Conservation (phyloP, 2,329 filamentous ascomycete genomes). For the Ceratocystis lukuohia region DNA sequence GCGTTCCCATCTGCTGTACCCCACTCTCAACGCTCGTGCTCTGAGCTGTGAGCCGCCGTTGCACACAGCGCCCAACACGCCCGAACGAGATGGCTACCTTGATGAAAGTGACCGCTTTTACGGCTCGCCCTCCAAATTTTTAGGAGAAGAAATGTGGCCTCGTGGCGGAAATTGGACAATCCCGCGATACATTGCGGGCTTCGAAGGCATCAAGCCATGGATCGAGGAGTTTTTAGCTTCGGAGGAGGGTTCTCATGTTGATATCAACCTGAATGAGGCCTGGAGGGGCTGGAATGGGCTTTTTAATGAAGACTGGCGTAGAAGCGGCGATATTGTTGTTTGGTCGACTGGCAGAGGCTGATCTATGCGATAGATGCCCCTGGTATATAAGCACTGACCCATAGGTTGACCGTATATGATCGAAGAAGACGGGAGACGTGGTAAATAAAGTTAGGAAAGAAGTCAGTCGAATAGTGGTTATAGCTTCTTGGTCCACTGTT, state of each 20-base stretch:
- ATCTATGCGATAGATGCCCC: not conserved
- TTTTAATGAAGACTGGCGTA: slow-evolving; percentile 48
- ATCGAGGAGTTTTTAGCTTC: slow-evolving; percentile 34
- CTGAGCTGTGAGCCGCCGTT: slow-evolving; percentile 84
- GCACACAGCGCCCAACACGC: slow-evolving; percentile 42
- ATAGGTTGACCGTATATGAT: not conserved
- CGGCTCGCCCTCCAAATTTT: slow-evolving; percentile 44
- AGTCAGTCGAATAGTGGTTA: not conserved
- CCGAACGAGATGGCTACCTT: slow-evolving; percentile 54
- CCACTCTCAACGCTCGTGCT: slow-evolving; percentile 64
- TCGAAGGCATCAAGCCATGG: slow-evolving; percentile 41
- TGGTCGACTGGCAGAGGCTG: slow-evolving; percentile 32
- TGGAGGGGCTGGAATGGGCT: slow-evolving; percentile 48
- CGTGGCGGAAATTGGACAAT: slow-evolving; percentile 26
- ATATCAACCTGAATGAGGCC: slow-evolving; percentile 33
- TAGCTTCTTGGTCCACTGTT: not conserved
- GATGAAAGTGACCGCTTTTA: slow-evolving; percentile 94
- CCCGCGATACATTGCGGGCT: slow-evolving; percentile 48
- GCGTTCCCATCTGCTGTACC: slow-evolving; percentile 73
- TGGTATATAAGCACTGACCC: not conserved
- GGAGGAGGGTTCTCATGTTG: slow-evolving; percentile 29
- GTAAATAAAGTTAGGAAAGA: not conserved
- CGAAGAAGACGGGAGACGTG: not conserved
- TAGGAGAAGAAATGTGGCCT: slow-evolving; percentile 38
- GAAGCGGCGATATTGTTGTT: slow-evolving; percentile 43